A percentile compares a stretch with the other conserved stretches of the same genome.
phyloP scores from a whole-genome alignment of 176 grass and related monocot species.

The Oryza rufipogon region DNA sequence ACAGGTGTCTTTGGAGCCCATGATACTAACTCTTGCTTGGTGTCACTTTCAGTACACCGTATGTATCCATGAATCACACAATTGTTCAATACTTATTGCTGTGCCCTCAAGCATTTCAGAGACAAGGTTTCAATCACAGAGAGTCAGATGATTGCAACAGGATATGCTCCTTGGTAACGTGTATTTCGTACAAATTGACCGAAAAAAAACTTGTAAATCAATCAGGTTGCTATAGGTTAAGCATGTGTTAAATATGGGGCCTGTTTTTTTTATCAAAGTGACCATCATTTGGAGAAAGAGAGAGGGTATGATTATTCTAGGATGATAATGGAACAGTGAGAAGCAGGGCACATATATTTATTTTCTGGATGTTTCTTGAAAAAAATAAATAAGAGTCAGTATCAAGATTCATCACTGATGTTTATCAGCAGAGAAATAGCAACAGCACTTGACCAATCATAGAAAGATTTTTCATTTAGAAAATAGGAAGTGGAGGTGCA shows the following conservation, averaged over 20 bases:
- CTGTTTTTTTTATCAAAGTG: not conserved
- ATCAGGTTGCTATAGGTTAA: slow-evolving; percentile 7
- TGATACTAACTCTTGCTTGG: slow-evolving; percentile 1
- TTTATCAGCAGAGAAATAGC: not conserved
- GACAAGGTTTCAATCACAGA: slow-evolving; percentile 17
- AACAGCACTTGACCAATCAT: not conserved
- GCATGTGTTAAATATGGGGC: not conserved
- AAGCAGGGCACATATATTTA: not conserved
- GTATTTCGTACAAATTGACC: not conserved
- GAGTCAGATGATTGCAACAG: slow-evolving; percentile 9
- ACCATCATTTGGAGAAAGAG: not conserved
- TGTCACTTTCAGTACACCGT: slow-evolving; percentile 29
- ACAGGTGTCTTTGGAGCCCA: not conserved
- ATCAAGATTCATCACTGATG: not conserved
- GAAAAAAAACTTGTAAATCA: not conserved
- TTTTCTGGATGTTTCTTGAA: not conserved
- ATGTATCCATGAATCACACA: not conserved
- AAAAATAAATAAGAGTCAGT: slow-evolving; percentile 4
- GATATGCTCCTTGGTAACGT: slow-evolving; percentile 9
- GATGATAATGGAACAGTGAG: not conserved
- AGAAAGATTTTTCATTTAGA: not conserved
- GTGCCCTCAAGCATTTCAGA: not conserved
- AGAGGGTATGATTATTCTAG: not conserved
- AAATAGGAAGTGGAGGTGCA: not conserved
- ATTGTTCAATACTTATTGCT: slow-evolving; percentile 6